phyloP scores from a whole-genome alignment of 768 basidiomycete species.

The Trametes meyenii region DNA sequence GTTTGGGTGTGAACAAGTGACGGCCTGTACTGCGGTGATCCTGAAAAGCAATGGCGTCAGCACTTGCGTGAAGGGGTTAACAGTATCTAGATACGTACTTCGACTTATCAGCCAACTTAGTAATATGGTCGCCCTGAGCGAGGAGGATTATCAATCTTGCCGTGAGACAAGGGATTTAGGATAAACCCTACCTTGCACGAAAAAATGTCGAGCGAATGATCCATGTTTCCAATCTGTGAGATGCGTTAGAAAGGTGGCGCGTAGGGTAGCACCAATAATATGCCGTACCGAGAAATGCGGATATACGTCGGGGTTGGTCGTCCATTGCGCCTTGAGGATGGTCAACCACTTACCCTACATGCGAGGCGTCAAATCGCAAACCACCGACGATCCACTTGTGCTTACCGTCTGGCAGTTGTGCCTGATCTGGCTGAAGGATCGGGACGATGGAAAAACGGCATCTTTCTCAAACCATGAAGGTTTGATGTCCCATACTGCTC shows the following conservation, averaged over 20 bases:
- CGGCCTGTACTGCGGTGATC: slow-evolving; percentile 85
- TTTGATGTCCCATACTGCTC: slow-evolving; percentile 75
- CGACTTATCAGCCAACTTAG: slow-evolving; percentile 57
- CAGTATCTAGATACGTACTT: slow-evolving; percentile 43
- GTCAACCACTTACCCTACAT: slow-evolving; percentile 81
- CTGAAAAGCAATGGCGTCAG: slow-evolving; percentile 38
- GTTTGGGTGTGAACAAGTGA: slow-evolving; percentile 83
- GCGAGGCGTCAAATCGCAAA: neutral
- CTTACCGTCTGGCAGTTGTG: slow-evolving; percentile 85
- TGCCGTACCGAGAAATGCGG: slow-evolving; percentile 78
- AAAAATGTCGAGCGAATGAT: slow-evolving; percentile 75
- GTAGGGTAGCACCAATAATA: neutral
- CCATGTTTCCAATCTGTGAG: slow-evolving; percentile 72
- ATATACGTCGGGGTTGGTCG: slow-evolving; percentile 73
- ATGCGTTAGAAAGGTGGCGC: neutral
- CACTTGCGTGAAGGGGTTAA: neutral
- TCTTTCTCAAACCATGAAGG: slow-evolving; percentile 50
- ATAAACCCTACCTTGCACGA: slow-evolving; percentile 59
- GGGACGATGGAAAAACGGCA: slow-evolving; percentile 57
- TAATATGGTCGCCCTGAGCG: slow-evolving; percentile 67
- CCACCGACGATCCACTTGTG: neutral
- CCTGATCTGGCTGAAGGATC: slow-evolving; percentile 61
- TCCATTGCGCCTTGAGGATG: slow-evolving; percentile 77
- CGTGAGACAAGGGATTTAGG: neutral
- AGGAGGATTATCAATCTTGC: neutral